Evolutionary conservation across 805 yeast species (phyloP), one percentile per base, ranked within the genome.

Genomic region (Pichia membranifaciens): DNA sequence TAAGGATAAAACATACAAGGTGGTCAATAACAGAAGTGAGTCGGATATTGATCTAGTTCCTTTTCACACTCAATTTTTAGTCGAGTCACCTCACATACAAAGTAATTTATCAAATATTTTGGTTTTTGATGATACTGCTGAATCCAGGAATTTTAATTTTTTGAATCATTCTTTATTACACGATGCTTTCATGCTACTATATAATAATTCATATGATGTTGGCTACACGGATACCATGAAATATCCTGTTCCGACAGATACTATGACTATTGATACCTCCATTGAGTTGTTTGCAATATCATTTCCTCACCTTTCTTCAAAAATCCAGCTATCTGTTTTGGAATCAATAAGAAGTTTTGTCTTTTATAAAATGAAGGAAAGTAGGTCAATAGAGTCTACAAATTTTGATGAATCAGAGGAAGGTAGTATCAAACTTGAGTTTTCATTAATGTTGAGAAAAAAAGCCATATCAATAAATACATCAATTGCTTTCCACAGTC

Each of bases 251-350:
- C 67, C 69, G n/a, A 59, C 67, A 4, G 68, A 72, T 2, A 76
- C 79, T 0, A 68, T 79, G 43, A 65, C 86, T 3, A 75, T 88
- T n/a, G 96, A 91, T 64, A 60, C 76, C 2, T 82, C 96, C 0
- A 80, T 91, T 58, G 88, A 84, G 50, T 71, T 90, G 1, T 87
- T 89, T 59, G 79, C 86, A 5, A 59, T 75, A 8, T 72, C 84
- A 1, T 84, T 91, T 53, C 87, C 95, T 0, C 70, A 73, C 49
- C 74, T 91, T 54, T 79, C 90, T 7, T 66, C 78, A 4, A 86
- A 87, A 51, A 84, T 93, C 45, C 97, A 91, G 58, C 82, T 84
- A 49, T 88, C 97, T 1, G 72, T 93, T n/a, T 64, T 93, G 18
- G 97, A 91, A 57, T 86, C 82, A 45, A 65, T 93, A 51, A 75